Base-by-base conservation (phyloP, 179 eudicot species). In the Spinacia oleracea region DNA sequence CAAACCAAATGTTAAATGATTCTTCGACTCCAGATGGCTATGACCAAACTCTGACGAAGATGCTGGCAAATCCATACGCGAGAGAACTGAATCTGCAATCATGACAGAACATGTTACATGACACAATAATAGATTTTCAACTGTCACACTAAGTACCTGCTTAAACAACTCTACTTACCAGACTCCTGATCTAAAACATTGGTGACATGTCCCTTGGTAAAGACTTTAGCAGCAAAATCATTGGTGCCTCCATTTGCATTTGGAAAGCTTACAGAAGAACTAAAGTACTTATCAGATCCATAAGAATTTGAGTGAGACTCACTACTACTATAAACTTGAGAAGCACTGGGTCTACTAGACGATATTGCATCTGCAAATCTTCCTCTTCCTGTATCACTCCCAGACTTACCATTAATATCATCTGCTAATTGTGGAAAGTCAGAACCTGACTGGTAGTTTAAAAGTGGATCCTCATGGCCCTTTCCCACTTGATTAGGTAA, bases 401-500 rank as follows among this genome's bases (percentile, higher is more conserved):
- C 81, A 75, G 40, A 74, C 20, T 58, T 70, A 74, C 75, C 82
- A 72, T 51, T 68, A 73, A 29, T 58, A 64, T 74, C 83, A 32
- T 67, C 73, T 63, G 83, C 15, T 45, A 75, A 77, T 76, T 76
- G 58, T 27, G 68, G 11, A 77, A 74, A 69, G 63, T 69, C 72
- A 68, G 29, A 75, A 79, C 74, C 81, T 76, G 43, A 56, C 53
- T 77, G 75, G 60, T 79, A 80, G 55, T 75, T 78, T 70, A 77
- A 64, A 69, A 53, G 77, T 42, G 82, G 69, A 38, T 64, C 64
- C 78, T 81, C 70, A 76, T 72, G 65, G 69, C 74, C 81, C 40
- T 75, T 78, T 74, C 42, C 75, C 75, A 78, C 88, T 79, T 83
- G 81, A 42, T 85, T 82, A 14, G 86, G 77, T 55, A 79, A 75